These are phyloP conservation scores for Aspergillus cejpii DNA, from an alignment of 2,329 filamentous ascomycete genomes.

Conservation along the genomic window DNA sequence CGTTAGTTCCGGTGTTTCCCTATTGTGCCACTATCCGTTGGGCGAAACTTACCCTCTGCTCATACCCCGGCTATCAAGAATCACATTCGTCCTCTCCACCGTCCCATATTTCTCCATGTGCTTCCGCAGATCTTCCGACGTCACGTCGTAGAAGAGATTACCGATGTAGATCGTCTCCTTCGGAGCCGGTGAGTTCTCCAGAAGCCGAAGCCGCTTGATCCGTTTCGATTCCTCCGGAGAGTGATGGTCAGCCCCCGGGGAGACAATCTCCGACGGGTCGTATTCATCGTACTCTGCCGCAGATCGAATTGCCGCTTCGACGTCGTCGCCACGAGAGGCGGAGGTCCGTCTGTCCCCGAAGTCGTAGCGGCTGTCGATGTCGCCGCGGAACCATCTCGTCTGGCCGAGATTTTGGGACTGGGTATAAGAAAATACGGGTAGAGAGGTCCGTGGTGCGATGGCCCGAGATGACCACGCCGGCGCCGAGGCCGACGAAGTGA, in stretches of 20 bases:
- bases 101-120: slow-evolving; percentile 55
- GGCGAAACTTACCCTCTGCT: slow-evolving; percentile 64
- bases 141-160: slow-evolving; percentile 65
- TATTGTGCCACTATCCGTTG: no score
- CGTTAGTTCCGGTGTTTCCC: no score
- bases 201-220: slow-evolving; percentile 7
- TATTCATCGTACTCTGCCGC: neutral
- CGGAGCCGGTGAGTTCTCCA: slow-evolving; percentile 19
- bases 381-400: slow-evolving; percentile 23
- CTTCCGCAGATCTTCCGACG: slow-evolving; percentile 52
- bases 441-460: slow-evolving; percentile 29
- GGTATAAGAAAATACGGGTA: slow-evolving; percentile 31
- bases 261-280: neutral
- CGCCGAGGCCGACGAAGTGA: slow-evolving; percentile 43
- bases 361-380: neutral
- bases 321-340: neutral
- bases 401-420: slow-evolving; percentile 39
- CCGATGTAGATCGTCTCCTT: slow-evolving; percentile 56
- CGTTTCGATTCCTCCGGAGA: slow-evolving; percentile 10
- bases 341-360: neutral
- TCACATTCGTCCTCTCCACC: slow-evolving; percentile 49
- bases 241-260: slow-evolving; percentile 32
- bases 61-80: slow-evolving; percentile 56
- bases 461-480: slow-evolving; percentile 40
- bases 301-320: neutral